phyloP scores from a whole-genome alignment of 306 rosid genomes.

The Nissolia schottii region DNA sequence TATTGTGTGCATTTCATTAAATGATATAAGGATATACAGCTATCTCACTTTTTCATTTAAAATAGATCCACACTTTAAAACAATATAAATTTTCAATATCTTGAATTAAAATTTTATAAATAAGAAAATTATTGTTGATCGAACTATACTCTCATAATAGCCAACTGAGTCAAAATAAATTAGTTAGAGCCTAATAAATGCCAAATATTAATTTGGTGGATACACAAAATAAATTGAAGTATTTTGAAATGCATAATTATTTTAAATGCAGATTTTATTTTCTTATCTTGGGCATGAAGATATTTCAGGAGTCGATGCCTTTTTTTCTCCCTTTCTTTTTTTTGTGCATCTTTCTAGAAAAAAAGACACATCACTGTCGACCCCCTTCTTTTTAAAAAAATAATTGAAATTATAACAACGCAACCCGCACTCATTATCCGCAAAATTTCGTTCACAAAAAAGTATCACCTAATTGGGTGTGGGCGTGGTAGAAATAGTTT shows the following conservation, averaged over 20 bases:
- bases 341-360: not conserved
- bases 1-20: too few relatives aligned
- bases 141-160: too few relatives aligned
- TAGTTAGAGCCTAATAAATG: too few relatives aligned
- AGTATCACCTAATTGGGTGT: conserved; percentile 13
- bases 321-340: not conserved
- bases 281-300: conserved; percentile 8
- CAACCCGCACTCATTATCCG: conserved; percentile 28
- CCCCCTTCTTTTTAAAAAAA: not conserved
- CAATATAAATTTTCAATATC: too few relatives aligned
- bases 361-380: conserved; percentile 6
- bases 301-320: not conserved
- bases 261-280: not conserved
- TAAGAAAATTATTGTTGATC: too few relatives aligned
- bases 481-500: conserved; percentile 8
- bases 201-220: too few relatives aligned
- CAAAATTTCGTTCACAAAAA: conserved; percentile 2
- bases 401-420: conserved; percentile 17
- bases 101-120: too few relatives aligned
- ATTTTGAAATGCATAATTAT: not conserved
- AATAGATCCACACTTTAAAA: too few relatives aligned
- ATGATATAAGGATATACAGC: too few relatives aligned
- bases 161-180: too few relatives aligned
- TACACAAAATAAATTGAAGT: too few relatives aligned
- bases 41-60: too few relatives aligned